Evolutionary conservation across 2,329 filamentous ascomycete genomes (phyloP).

Genomic region (Ceratocystis harringtonii): DNA sequence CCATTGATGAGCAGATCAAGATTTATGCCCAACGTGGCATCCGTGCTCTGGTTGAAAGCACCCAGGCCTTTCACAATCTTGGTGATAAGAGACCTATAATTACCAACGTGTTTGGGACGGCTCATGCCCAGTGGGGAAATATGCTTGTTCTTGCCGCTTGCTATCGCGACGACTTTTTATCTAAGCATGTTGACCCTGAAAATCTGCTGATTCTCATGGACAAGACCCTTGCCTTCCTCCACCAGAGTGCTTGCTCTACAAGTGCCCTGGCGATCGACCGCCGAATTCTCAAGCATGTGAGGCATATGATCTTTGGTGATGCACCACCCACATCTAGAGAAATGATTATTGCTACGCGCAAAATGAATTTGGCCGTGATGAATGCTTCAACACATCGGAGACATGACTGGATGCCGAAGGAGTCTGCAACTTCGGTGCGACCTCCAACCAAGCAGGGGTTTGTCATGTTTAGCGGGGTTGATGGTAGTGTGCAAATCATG

Average conservation of each 20-base stretch:
- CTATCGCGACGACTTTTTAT: constrained; percentile 50
- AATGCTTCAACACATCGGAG: background rate
- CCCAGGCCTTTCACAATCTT: constrained; percentile 59
- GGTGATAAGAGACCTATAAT: constrained; percentile 57
- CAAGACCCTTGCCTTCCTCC: constrained; percentile 64
- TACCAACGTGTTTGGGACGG: constrained; percentile 92
- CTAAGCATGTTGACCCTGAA: constrained; percentile 39
- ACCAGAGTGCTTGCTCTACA: constrained; percentile 53
- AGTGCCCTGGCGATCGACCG: constrained; percentile 62
- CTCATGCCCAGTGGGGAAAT: constrained; percentile 96
- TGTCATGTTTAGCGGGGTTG: background rate
- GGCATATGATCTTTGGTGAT: constrained; percentile 30
- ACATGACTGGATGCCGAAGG: constrained; percentile 1
- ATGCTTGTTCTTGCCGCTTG: constrained; percentile 78
- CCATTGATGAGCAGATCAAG: constrained; percentile 34
- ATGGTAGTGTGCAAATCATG: background rate
- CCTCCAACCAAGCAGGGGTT: background rate
- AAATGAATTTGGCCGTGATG: constrained; percentile 11
- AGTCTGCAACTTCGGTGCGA: background rate
- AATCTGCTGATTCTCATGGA: constrained; percentile 46
- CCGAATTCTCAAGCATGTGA: constrained; percentile 49
- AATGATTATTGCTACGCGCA: background rate
- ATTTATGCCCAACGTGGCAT: constrained; percentile 48
- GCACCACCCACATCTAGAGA: background rate
- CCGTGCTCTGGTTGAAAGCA: constrained; percentile 67